Conservation (phyloP, 192 early-diverging fungal species). For the Cetraspora pellucida region DNA sequence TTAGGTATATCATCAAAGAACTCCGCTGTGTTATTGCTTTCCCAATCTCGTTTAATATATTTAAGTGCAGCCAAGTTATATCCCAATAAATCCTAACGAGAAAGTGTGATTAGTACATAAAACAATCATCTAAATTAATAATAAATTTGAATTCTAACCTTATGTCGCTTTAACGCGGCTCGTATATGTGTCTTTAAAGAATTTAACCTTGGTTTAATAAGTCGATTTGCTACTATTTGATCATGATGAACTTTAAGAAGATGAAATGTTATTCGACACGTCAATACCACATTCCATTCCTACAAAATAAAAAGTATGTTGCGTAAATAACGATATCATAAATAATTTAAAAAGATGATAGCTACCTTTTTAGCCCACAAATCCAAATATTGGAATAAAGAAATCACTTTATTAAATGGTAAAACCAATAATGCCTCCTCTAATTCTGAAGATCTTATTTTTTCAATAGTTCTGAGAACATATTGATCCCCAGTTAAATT, state of each 20-base stretch:
- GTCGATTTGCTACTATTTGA: conserved; percentile 82
- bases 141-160: conserved; percentile 37
- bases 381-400: conserved; percentile 76
- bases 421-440: conserved; percentile 90
- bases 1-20: conserved; percentile 70
- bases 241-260: conserved; percentile 86
- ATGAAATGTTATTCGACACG: conserved; percentile 84
- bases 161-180: conserved; percentile 64
- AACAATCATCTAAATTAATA: neutral
- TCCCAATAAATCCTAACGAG: conserved; percentile 71
- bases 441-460: conserved; percentile 81
- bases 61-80: conserved; percentile 86
- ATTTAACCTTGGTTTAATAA: conserved; percentile 75
- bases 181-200: conserved; percentile 71
- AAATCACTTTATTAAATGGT: conserved; percentile 79
- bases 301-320: conserved; percentile 34
- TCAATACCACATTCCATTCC: conserved; percentile 76
- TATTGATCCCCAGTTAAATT: conserved; percentile 73
- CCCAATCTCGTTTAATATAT: conserved; percentile 76
- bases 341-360: neutral
- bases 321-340: neutral
- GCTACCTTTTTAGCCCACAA: conserved; percentile 79
- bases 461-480: conserved; percentile 76
- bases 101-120: neutral
- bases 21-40: conserved; percentile 67